Base-by-base conservation (phyloP, 257 asterid species). In the Verbascum thapsus region DNA sequence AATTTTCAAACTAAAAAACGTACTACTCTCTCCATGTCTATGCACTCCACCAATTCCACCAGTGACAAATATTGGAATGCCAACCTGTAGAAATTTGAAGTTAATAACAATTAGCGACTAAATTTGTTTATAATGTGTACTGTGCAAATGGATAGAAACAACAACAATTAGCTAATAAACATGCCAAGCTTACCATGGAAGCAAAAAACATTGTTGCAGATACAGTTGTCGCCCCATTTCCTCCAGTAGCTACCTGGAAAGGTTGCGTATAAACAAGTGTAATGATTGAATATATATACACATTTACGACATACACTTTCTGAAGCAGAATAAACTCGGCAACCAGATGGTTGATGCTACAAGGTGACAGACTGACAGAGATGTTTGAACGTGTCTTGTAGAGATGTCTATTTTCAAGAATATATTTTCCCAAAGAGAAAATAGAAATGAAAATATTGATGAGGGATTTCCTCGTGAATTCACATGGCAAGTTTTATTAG, bases 11-110 rank as follows among this genome's bases (percentile, higher is more conserved):
- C 34, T 15, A 15, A 54, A 57, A 39, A 68, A 77, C 97, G 54
- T 75, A 92, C 99, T 85, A 51, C 59, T 87, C 73, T 89, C 95
- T 61, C 97, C 99, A 71, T 85, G 84, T 69, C 94, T 84, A 69
- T 92, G 99, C 30, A 92, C 97, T 80, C 97, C 99, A 45, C 99
- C 99, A 74, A 85, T 84, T 57, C 97, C 99, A 48, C 99, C 97
- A 40, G 99, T 90, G 57, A 87, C 94, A 76, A 94, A 94, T 76
- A 94, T 84, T 53, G 84, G 85, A 74, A 94, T 87, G 70, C 92
- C 96, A 72, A 77, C 97, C 96, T 92, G 81, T 76, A 72, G 9
- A 55, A 39, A 49, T 19, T 67, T 44, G 19, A 54, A 48, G 16
- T 57, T 15, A 26, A 26, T 45, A 50, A 58, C 8, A 64, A 3